Evolutionary conservation across 176 grass and related monocot genomes (phyloP), one percentile per base, ranked within the genome.

Genomic region (Oropetium thomaeum): DNA sequence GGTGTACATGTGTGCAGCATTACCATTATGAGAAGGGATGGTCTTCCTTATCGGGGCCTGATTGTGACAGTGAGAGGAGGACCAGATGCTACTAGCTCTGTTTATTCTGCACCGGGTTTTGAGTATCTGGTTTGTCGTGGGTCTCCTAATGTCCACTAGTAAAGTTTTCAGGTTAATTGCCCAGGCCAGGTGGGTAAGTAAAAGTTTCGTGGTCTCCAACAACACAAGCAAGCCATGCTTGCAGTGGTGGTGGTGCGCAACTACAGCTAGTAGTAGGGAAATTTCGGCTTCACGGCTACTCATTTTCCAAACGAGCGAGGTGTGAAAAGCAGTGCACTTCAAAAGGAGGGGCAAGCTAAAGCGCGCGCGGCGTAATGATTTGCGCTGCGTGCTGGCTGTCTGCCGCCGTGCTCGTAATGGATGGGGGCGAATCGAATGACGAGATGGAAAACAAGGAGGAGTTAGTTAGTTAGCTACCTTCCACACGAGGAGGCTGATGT

Each of bases 401-500:
- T 75, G 80, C 15, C 31, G 23, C 58, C 9, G 12, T 44, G 27
- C 7, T 40, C 11, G 33, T 7, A 32, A 30, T 29, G 32, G 14
- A 0, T 51, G 47, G 1, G 4, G 5, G 19, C 19, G 5, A n/a
- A n/a, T n/a, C n/a, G n/a, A n/a, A n/a, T n/a, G n/a, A n/a, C n/a
- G n/a, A n/a, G n/a, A n/a, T n/a, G n/a, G n/a, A n/a, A n/a, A n/a
- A n/a, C n/a, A 4, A 19, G 45, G 16, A 38, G 44, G 4, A 47
- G 0, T 47, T 1, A 11, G 10, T 17, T 22, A 3, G 3, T 49
- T 10, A 5, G 70, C n/a, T 81, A 95, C 92, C 89, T 97, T 97
- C 95, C 95, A 97, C 66, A 97, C 78, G 6, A 97, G 86, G 1
- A 97, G 79, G 81, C 95, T 94, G 60, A 97, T 93, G 81, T 97